Evolutionary conservation across 129 eudicot species (phyloP).

Genomic region (Chrysanthemum makinoi): DNA sequence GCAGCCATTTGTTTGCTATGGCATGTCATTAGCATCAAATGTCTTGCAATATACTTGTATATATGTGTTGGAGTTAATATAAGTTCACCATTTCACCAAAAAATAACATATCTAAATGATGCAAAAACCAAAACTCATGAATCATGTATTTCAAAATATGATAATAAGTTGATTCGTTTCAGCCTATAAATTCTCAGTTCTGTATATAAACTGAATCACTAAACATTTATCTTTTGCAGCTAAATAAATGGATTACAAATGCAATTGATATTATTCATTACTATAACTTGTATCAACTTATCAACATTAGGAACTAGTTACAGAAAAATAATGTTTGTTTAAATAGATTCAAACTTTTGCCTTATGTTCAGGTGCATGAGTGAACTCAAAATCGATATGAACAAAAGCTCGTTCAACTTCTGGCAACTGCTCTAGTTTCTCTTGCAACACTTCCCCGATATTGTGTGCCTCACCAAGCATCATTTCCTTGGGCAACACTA

Average conservation of each 20-base stretch:
- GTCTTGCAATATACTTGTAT: no score
- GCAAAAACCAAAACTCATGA: not conserved
- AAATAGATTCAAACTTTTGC: slow-evolving; percentile 14
- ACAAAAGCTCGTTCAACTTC: slow-evolving; percentile 93
- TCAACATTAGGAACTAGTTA: not conserved
- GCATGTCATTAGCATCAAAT: no score
- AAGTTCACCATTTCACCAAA: no score
- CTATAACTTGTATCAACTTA: not conserved
- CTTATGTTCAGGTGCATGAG: slow-evolving; percentile 84
- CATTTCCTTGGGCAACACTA: slow-evolving; percentile 87
- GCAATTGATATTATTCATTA: not conserved
- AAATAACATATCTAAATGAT: no score
- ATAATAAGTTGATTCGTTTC: not conserved
- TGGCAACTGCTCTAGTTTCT: slow-evolving; percentile 75
- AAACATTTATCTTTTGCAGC: not conserved
- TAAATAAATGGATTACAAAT: not conserved
- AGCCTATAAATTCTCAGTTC: not conserved
- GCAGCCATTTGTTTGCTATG: no score
- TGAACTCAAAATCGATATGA: slow-evolving; percentile 82
- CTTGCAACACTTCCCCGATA: slow-evolving; percentile 88
- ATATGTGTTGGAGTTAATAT: no score
- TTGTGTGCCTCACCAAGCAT: slow-evolving; percentile 68
- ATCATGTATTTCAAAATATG: not conserved
- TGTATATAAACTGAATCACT: not conserved
- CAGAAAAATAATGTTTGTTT: not conserved